phyloP scores from a whole-genome alignment of 1,139 yeast species.

The Candida dubliniensis region DNA sequence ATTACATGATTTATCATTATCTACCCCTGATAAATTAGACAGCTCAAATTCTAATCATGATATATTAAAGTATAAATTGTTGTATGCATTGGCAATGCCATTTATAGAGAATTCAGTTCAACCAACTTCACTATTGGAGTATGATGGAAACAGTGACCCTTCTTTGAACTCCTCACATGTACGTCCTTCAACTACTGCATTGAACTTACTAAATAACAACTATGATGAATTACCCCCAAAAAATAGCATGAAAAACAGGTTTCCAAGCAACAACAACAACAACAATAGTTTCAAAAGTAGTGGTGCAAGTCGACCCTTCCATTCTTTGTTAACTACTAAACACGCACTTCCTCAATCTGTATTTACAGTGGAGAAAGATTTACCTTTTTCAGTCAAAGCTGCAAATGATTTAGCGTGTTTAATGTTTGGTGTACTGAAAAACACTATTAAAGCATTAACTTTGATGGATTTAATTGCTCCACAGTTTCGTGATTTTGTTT shows the following conservation, averaged over 20 bases:
- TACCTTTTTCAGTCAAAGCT: constrained; percentile 80
- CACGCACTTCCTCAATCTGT: constrained; percentile 77
- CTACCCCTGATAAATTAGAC: constrained; percentile 29
- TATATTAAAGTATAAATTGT: constrained; percentile 49
- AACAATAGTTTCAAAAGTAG: constrained; percentile 12
- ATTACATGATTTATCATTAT: constrained; percentile 57
- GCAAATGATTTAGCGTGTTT: constrained; percentile 89
- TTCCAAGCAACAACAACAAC: not conserved
- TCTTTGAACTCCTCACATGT: constrained; percentile 15
- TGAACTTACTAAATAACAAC: constrained; percentile 23
- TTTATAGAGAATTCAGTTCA: constrained; percentile 58
- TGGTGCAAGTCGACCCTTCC: constrained; percentile 47
- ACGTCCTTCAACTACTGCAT: constrained; percentile 29
- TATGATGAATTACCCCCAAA: constrained; percentile 1
- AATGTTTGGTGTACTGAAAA: constrained; percentile 77
- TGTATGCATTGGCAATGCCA: constrained; percentile 74
- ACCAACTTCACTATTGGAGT: constrained; percentile 38
- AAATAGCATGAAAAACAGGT: not conserved
- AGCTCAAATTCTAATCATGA: constrained; percentile 30
- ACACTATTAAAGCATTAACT: constrained; percentile 60
- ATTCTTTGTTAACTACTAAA: constrained; percentile 61
- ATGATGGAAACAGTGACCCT: constrained; percentile 10
- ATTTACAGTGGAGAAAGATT: constrained; percentile 72
- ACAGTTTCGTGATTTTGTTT: constrained; percentile 66
- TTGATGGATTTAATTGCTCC: constrained; percentile 78